Base-by-base conservation (phyloP, 768 basidiomycete genomes). In the Candolleomyces efflorescens region DNA sequence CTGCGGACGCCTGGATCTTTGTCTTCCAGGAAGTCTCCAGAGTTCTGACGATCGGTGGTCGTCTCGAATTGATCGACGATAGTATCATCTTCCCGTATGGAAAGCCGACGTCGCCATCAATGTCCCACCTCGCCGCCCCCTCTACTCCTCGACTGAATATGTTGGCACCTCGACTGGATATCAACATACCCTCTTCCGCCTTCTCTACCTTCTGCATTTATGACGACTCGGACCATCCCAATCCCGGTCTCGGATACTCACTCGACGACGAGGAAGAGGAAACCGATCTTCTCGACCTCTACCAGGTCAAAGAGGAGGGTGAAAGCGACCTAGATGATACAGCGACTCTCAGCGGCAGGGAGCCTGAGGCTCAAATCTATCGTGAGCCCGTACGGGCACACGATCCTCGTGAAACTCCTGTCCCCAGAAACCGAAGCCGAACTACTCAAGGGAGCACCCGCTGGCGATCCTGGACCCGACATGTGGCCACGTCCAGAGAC, bases 41-140 rank as follows among this genome's bases (percentile, higher is more conserved):
- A 41, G 81, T 92, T 11, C 73, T 91, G 5, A 74, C 72, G 23
- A 75, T 75, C 3, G 83, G 78, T 6, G 90, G 90, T 17, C 78
- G 80, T 4, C 70, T 92, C 3, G 90, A 92, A 64, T 62, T 90
- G 20, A 82, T 91, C 50, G 86, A 90, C 64, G 89, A 91, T 66
- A 70, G 82, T 53, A 70, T 87, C 38, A 68, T 83, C 63, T 89
- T 88, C 63, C 83, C 87, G 1, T 82, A 81, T 52, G 73, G 79
- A 27, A 70, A 54, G 53, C 66, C 12, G 62, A 63, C 26, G 46
- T 69, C 9, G 12, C 49, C 13, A 36, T 61, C 27, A 48, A 63
- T 46, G 43, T 23, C 26, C 32, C 13, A 23, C 23, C 27, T 22
- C 41, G 32, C 54, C 22, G n/a, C n/a, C 23, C 27, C 60, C n/a